Evolutionary conservation across 108 stramenopile species (phyloP), one percentile per base, ranked within the genome.

Genomic region (Schizochytrium sp.): DNA sequence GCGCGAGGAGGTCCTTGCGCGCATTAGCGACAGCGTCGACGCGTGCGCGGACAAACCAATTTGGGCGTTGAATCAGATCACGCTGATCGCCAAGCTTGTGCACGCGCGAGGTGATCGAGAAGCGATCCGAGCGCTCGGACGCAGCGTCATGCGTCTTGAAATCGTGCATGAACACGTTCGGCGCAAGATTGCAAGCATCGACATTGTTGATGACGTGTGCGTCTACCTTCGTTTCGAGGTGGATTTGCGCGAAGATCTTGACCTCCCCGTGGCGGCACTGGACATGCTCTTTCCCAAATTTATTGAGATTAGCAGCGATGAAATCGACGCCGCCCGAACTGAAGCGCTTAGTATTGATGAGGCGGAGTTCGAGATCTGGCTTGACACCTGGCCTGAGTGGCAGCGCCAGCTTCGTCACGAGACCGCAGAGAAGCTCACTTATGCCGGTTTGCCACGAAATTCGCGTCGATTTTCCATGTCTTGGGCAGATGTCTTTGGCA

Each of bases 11-110:
- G 76, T 83, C n/a, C 6, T 83, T 43, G 2, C 45, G 76, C 76
- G 76, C 19, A 83, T 83, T 47, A 53, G 51, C 45, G 76, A 83
- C 51, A 83, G 76, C 51, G 76, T 83, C 76, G 76, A 83, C 51
- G 51, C 76, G 19, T 83, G 76, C 51, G 48, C 45, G 16, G 76
- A 83, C 51, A 83, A 83, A 23, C 76, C 76, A 1, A 83, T 83
- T 6, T 83, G 76, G 76, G 76, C 76, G 10, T 28, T 83, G 23
- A 83, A 83, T 23, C 76, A 83, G 51, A 83, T 83, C 25, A 53
- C 45, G 6, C 76, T 83, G 3, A 53, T 53, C 51, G n/a, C 23
- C 6, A 47, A 53, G 25, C 10, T 83, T 0, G 76, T 5, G 8
- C 76, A 83, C n/a, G 76, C 76, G 25, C 45, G 76, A 6, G 76